These are phyloP conservation scores for Selaginella tamariscina DNA, from an alignment of 75 land plant genomes.

Conservation along the genomic window DNA sequence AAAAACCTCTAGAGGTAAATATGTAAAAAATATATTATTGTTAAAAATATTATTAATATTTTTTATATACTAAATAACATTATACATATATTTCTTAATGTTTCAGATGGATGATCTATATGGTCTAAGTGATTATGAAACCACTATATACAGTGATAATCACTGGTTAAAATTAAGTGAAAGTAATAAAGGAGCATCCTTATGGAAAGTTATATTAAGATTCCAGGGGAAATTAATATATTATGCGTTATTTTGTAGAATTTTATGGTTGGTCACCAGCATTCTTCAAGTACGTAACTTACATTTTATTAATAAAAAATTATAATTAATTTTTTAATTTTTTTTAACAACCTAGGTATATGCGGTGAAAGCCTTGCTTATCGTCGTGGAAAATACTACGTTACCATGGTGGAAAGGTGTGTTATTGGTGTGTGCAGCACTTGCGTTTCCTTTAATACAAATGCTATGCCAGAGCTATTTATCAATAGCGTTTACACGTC, in stretches of 20 bases:
- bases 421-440: slow-evolving; percentile 17
- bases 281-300: slow-evolving; percentile 15
- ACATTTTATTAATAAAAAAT: not conserved
- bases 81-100: too few species aligned
- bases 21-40: not conserved
- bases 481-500: slow-evolving; percentile 10
- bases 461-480: slow-evolving; percentile 21
- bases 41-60: not conserved
- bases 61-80: too few species aligned
- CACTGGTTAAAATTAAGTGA: slow-evolving; percentile 11
- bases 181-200: slow-evolving; percentile 10
- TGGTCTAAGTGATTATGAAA: slow-evolving; percentile 15
- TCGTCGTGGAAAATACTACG: slow-evolving; percentile 11
- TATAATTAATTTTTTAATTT: too few species aligned
- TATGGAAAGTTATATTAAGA: slow-evolving; percentile 18
- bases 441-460: slow-evolving; percentile 4
- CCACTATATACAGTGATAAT: slow-evolving; percentile 13
- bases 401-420: slow-evolving; percentile 27
- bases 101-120: slow-evolving; percentile 25
- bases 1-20: not conserved
- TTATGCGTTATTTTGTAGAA: slow-evolving; percentile 4
- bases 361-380: slow-evolving; percentile 22
- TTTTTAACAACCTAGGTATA: slow-evolving; percentile 16
- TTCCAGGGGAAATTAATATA: slow-evolving; percentile 12
- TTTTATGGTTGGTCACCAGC: slow-evolving; percentile 19